Base-by-base conservation (phyloP, 2,329 filamentous ascomycete species). In the Pseudogymnoascus sp. region DNA sequence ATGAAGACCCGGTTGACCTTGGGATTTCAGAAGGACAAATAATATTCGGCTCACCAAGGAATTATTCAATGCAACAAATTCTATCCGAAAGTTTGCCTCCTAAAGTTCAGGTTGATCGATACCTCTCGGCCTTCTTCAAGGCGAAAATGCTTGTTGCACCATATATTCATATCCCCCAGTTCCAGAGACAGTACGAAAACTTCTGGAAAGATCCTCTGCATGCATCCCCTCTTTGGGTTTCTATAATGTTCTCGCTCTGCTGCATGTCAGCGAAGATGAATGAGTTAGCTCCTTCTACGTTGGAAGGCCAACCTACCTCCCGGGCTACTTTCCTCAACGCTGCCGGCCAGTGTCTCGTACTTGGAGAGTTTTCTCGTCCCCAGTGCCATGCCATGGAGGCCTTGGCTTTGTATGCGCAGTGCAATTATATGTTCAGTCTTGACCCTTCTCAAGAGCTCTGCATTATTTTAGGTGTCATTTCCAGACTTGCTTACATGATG, bases 401-500 rank as follows among this genome's bases (percentile, higher is more conserved):
- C 23, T 62, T 70, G 14, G 52, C 45, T 11, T 60, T 71, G 49
- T 70, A 69, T 58, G 64, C 58, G 3, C 67, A 71, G 14, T 66
- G 63, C 36, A 70, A 69, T 60, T 68, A 67, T 55, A 55, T 72
- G 14, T 60, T 61, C 58, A 69, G 61, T 25, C 65, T 69, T 16
- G 70, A 71, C 60, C 66, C 68, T 1, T 69, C 66, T 45, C 66
- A 66, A 22, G 67, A 70, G 62, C 65, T 62, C 19, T 70, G 69
- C 8, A 60, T 66, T 14, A 65, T 72, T 23, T 60, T 69, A n/a
- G 63, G 66, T 11, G 68, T 69, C 62, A 62, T 68, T 28, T 62
- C 69, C 9, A 66, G 69, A 11, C 60, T 72, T 62, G 69, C 68
- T 5, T 69, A 67, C 52, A 66, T 67, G 38, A 68, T 70, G 67